These are phyloP conservation scores for Actinidia polygama DNA, from an alignment of 179 eudicot species.

Conservation along the genomic window DNA sequence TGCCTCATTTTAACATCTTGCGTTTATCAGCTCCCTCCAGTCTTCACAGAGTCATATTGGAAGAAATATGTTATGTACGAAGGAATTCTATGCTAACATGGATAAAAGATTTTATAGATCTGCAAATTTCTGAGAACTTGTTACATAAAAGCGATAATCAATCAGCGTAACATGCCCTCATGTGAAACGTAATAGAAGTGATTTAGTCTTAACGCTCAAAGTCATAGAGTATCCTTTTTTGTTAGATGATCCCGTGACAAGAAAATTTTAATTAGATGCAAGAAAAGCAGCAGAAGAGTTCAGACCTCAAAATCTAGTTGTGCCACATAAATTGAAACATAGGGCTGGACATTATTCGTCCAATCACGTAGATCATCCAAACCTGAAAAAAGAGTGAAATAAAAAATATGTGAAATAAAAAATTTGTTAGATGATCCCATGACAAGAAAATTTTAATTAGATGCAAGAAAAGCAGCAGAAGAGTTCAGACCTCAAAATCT, in stretches of 20 bases:
- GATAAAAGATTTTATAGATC: too few relatives aligned
- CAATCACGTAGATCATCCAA: conserved; percentile 99
- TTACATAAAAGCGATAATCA: neutral
- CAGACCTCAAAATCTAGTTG: conserved; percentile 94
- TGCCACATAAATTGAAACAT: conserved; percentile 85
- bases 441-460: neutral
- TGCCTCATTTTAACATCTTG: neutral
- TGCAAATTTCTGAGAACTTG: conserved; percentile 2
- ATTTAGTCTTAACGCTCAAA: neutral
- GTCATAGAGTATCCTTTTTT: neutral
- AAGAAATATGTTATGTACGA: neutral
- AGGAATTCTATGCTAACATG: neutral
- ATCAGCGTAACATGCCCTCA: neutral
- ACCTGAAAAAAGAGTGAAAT: conserved; percentile 45
- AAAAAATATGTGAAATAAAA: too few relatives aligned
- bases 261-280: conserved; percentile 1
- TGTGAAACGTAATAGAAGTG: neutral
- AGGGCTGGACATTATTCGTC: conserved; percentile 95
- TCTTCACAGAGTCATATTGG: conserved; percentile 1
- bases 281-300: conserved; percentile 12
- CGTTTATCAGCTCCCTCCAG: neutral
- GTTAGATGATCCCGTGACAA: neutral
- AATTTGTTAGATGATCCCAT: neutral
- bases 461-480: conserved; percentile 16
- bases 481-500: conserved; percentile 83